Conservation (phyloP, 2,329 filamentous ascomycete genomes). For the Thielaviopsis euricoi region DNA sequence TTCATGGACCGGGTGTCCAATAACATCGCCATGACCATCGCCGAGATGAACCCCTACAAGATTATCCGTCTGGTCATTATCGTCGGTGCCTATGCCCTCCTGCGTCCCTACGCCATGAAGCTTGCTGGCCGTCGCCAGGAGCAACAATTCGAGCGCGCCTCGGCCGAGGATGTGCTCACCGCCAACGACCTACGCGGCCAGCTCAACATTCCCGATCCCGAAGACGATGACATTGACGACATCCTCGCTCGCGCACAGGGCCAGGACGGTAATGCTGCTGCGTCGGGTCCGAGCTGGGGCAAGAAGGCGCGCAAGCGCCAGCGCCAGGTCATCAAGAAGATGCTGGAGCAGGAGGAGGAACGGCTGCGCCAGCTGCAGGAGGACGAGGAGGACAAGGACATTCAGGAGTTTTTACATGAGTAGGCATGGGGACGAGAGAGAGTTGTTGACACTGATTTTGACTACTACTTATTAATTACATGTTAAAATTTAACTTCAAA, state of each 20-base stretch:
- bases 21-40: conserved; percentile 34
- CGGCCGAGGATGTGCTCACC: conserved; percentile 39
- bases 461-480: too few relatives aligned
- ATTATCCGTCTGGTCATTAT: conserved; percentile 56
- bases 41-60: conserved; percentile 32
- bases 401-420: conserved; percentile 46
- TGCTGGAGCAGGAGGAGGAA: conserved; percentile 47
- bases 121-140: conserved; percentile 46
- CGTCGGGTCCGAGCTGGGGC: conserved; percentile 11
- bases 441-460: background rate
- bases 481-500: too few relatives aligned
- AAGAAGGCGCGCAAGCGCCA: conserved; percentile 14
- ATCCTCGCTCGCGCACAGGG: conserved; percentile 2
- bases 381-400: conserved; percentile 57
- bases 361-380: conserved; percentile 36
- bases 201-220: conserved; percentile 35
- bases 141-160: conserved; percentile 44
- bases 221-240: conserved; percentile 24
- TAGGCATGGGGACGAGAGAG: background rate
- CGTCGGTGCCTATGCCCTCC: conserved; percentile 54
- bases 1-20: conserved; percentile 16
- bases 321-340: conserved; percentile 39
- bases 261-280: background rate
- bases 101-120: conserved; percentile 60
- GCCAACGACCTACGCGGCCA: conserved; percentile 48